phyloP scores from a whole-genome alignment of 2,329 filamentous ascomycete species.

The Pseudogymnoascus sp. region DNA sequence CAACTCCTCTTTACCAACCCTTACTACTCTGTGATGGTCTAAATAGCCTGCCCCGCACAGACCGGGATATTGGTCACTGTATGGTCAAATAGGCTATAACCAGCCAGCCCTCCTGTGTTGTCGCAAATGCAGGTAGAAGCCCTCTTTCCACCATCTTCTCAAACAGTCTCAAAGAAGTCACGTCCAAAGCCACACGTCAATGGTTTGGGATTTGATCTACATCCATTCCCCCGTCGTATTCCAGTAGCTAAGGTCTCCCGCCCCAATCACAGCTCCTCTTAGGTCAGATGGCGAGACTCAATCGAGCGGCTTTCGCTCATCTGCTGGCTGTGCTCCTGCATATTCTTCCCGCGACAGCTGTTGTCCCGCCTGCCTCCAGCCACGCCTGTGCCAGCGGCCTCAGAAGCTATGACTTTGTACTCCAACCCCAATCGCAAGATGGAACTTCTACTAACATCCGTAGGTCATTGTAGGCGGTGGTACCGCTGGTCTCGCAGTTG shows the following conservation, averaged over 20 bases:
- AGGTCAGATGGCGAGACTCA: background rate
- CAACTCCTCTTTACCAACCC: background rate
- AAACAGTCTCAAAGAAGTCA: background rate
- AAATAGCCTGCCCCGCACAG: background rate
- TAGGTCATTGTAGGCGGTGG: background rate
- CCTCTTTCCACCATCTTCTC: background rate
- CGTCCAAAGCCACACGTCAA: background rate
- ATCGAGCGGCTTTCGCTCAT: background rate
- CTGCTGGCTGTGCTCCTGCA: background rate
- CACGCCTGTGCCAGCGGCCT: background rate
- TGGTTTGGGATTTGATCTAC: background rate
- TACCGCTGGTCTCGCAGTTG: constrained; percentile 1
- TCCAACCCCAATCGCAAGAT: background rate
- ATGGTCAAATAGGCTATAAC: background rate
- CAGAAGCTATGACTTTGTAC: constrained; percentile 2
- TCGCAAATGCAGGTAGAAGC: background rate
- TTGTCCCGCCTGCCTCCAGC: background rate
- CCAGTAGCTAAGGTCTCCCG: background rate
- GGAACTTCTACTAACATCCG: background rate
- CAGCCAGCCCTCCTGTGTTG: background rate
- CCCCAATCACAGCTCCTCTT: background rate
- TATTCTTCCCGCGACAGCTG: background rate
- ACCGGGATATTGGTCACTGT: background rate
- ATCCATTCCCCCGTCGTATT: background rate
- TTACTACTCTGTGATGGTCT: background rate